Percentiles rank a stretch among this genome's conserved stretches.
Evolutionary conservation across 768 basidiomycete species (phyloP).

Genomic region (Amylocystis lapponica): DNA sequence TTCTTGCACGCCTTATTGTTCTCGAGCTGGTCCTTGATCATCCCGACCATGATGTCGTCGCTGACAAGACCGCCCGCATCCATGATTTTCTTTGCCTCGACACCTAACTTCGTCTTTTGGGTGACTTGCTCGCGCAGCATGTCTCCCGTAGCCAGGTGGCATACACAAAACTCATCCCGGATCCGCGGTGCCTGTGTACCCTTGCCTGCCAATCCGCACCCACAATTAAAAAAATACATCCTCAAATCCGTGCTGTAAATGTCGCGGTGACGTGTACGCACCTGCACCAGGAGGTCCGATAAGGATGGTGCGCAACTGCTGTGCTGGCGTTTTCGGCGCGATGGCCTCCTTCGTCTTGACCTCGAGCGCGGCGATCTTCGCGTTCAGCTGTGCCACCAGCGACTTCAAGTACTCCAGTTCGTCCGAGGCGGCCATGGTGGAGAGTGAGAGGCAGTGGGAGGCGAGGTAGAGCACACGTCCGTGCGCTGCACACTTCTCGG

Average conservation of each 20-base stretch:
- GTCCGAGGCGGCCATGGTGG: conserved; percentile 55
- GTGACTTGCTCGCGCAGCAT: conserved; percentile 95
- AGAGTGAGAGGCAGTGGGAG: conserved; percentile 3
- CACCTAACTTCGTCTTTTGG: conserved; percentile 80
- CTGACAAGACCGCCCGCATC: conserved; percentile 91
- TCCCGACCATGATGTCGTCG: conserved; percentile 96
- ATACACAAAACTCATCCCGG: conserved; percentile 89
- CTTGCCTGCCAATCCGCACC: conserved; percentile 60
- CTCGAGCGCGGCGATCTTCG: conserved; percentile 83
- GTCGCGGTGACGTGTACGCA: too few relatives aligned
- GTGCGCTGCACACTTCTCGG: too few relatives aligned
- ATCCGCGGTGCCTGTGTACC: conserved; percentile 97
- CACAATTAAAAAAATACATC: background rate
- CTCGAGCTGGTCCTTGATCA: conserved; percentile 94
- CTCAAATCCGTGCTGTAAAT: too few relatives aligned
- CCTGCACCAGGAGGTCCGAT: conserved; percentile 97
- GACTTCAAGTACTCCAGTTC: conserved; percentile 95
- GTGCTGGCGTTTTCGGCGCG: conserved; percentile 54
- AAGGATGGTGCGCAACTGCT: conserved; percentile 85
- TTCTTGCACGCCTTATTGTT: conserved; percentile 91
- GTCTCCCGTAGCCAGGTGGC: conserved; percentile 98
- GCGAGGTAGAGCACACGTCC: background rate
- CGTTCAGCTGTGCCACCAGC: conserved; percentile 84
- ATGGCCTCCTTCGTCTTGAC: conserved; percentile 47
- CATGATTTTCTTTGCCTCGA: conserved; percentile 96